A percentile compares a stretch with the other conserved stretches of the same genome.
These are phyloP conservation scores for Moesziomyces parantarcticus DNA, from an alignment of 1,284 basidiomycete genomes.

Conservation along the genomic window DNA sequence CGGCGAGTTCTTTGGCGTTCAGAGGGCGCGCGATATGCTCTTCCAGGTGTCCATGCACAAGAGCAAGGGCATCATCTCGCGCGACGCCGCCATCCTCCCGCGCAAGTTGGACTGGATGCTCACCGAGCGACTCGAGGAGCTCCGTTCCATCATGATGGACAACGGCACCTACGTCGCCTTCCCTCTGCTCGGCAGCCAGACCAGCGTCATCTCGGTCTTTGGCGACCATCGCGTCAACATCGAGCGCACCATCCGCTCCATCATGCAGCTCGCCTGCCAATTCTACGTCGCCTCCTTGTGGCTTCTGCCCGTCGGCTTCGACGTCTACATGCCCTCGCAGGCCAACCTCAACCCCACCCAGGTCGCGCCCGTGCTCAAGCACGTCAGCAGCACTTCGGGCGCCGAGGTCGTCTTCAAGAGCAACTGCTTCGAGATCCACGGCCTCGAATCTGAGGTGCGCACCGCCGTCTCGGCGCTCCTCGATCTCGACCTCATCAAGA, in stretches of 20 bases:
- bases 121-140: conserved; percentile 87
- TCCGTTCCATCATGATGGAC: conserved; percentile 92
- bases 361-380: conserved; percentile 84
- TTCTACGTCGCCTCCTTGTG: conserved; percentile 96
- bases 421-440: conserved; percentile 97
- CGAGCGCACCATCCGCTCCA: conserved; percentile 89
- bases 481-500: conserved; percentile 90
- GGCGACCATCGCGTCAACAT: conserved; percentile 95
- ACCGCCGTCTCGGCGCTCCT: conserved; percentile 85
- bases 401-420: conserved; percentile 96
- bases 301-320: conserved; percentile 92
- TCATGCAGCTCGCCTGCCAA: conserved; percentile 95
- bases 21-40: conserved; percentile 93
- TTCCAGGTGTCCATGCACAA: conserved; percentile 86
- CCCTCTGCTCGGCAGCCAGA: conserved; percentile 87
- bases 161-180: conserved; percentile 96
- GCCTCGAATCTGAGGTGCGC: conserved; percentile 91
- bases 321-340: conserved; percentile 84
- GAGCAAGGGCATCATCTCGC: conserved; percentile 89
- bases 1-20: conserved; percentile 95
- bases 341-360: conserved; percentile 82
- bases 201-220: conserved; percentile 90
- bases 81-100: conserved; percentile 92
- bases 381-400: conserved; percentile 85
- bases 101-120: conserved; percentile 99